A percentile compares a stretch with the other conserved stretches of the same genome.
These are phyloP conservation scores for Oryza longistaminata DNA, from an alignment of 176 grass and related monocot species.

Conservation along the genomic window DNA sequence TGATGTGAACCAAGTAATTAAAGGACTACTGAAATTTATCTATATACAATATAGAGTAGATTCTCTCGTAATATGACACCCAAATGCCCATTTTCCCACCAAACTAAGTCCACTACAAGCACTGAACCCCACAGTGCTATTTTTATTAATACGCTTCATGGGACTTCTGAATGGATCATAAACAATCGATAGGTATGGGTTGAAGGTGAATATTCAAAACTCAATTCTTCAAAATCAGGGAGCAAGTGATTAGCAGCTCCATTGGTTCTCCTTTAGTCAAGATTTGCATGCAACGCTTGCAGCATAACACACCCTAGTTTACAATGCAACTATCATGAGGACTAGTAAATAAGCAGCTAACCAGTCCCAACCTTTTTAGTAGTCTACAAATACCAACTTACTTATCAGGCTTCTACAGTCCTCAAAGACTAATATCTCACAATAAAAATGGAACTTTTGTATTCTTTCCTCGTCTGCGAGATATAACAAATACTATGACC, in stretches of 20 bases:
- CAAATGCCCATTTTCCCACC: background rate
- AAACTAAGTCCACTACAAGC: background rate
- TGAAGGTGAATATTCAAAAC: background rate
- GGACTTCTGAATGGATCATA: background rate
- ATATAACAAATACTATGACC: background rate
- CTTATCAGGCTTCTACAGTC: background rate
- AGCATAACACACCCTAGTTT: background rate
- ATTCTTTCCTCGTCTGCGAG: background rate
- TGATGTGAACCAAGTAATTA: background rate
- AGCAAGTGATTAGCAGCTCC: background rate
- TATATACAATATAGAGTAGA: background rate
- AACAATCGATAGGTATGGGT: background rate
- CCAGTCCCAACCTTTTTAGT: background rate
- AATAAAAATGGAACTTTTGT: background rate
- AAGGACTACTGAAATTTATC: background rate
- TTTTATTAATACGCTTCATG: background rate
- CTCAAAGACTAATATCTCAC: background rate
- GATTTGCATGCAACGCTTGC: background rate
- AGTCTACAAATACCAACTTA: background rate
- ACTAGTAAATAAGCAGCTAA: background rate
- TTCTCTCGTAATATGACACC: background rate
- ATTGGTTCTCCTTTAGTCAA: background rate
- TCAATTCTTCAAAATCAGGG: background rate
- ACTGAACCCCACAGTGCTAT: background rate
- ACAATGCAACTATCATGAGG: constrained; percentile 4